Base-by-base conservation (phyloP, 2,329 filamentous ascomycete species). In the Colletotrichum sp. region DNA sequence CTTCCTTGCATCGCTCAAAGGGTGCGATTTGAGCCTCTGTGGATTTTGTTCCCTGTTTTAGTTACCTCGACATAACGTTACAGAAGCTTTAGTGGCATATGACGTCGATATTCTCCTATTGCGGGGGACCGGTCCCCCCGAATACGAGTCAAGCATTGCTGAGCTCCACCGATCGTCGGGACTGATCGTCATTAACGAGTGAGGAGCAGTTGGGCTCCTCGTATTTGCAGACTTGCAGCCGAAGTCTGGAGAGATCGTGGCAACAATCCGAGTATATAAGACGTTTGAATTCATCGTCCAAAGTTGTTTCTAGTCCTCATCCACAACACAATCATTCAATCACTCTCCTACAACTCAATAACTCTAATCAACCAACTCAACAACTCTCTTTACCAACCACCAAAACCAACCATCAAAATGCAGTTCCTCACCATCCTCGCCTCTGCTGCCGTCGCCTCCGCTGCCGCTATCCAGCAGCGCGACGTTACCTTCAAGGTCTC, bases 401-500 rank as follows among this genome's bases (percentile, higher is more conserved):
- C 15, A 36, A 57, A 39, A 52, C 16, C 60, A 68, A 77, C 71
- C 66, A 44, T 74, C 79, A 81, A 79, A 62, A 81, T 83, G 81
- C 79, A 80, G 79, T 78, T 79, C 78, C 24, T 76, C 76, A 76
- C 79, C 62, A 28, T 77, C 71, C 63, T 79, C 76, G 59, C 78
- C 71, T 77, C 81, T 52, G 67, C 77, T 69, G 76, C 81, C 34
- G 70, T 80, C 28, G 78, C 79, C 69, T 65, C 77, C 44, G 79
- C 79, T 36, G 72, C 79, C 21, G 81, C 80, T 28, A 75, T 81
- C 30, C 52, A 77, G 68, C 32, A 76, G 69, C 78, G 78, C 36
- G 71, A 78, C 69, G 75, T 76, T 52, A 76, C 80, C 67, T 83
- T 81, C 71, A 65, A 78, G 15, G 80, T 83, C 67, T 78, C 80